Percentiles rank a stretch among this genome's conserved stretches.
These are phyloP conservation scores for Solanum chmielewskii DNA, from an alignment of 257 asterid species.

Conservation along the genomic window DNA sequence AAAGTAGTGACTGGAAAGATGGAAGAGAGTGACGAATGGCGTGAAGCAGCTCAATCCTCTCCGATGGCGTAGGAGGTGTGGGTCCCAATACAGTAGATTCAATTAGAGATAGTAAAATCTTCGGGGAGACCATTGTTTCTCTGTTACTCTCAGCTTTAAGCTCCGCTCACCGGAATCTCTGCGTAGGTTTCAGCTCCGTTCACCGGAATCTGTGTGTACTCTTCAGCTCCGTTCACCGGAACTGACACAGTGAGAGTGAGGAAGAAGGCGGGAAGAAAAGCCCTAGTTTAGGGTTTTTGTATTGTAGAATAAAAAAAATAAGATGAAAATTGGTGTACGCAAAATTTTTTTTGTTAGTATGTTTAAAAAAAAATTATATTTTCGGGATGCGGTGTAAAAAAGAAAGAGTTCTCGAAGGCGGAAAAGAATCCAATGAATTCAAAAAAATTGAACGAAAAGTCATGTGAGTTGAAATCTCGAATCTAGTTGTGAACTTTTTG, in stretches of 20 bases:
- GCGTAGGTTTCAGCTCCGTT: neutral
- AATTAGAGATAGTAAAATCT: conserved; percentile 47
- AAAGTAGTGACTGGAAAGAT: conserved; percentile 52
- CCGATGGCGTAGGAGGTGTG: conserved; percentile 66
- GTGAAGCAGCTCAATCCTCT: conserved; percentile 74
- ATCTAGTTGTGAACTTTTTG: neutral
- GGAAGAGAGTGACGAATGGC: conserved; percentile 68
- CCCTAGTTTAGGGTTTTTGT: neutral
- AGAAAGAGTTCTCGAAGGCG: neutral
- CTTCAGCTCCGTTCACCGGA: neutral
- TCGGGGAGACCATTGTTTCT: conserved; percentile 53
- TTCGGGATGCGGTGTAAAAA: too few species aligned
- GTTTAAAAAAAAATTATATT: too few species aligned
- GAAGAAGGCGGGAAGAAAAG: conserved; percentile 11
- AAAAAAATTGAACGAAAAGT: too few species aligned
- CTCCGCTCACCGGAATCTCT: neutral
- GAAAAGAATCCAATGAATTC: neutral
- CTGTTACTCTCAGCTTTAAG: neutral
- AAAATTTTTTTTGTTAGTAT: neutral
- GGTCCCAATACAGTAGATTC: conserved; percentile 55
- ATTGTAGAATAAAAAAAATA: too few species aligned
- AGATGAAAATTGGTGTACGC: neutral
- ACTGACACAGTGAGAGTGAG: neutral
- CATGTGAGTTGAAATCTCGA: neutral
- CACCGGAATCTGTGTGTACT: neutral